Conservation (phyloP, 2,329 filamentous ascomycete species). For the Colletotrichum cuscutae region DNA sequence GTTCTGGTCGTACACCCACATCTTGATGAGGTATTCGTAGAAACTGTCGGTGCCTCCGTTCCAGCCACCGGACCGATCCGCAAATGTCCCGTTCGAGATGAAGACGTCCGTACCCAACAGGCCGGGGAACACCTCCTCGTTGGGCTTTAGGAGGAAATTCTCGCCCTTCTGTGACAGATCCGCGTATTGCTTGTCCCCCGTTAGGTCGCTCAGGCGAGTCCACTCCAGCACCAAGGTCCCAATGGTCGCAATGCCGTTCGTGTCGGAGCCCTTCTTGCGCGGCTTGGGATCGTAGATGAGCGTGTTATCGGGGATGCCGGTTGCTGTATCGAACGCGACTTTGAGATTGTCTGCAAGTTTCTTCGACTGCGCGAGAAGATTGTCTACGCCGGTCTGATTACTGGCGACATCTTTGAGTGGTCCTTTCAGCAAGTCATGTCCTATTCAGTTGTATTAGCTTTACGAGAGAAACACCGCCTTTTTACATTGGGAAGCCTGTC, state of each 20-base stretch:
- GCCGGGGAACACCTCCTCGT: slow-evolving; percentile 79
- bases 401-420: slow-evolving; percentile 64
- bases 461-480: not conserved
- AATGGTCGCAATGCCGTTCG: slow-evolving; percentile 79
- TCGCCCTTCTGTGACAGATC: slow-evolving; percentile 74
- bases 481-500: not conserved
- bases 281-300: slow-evolving; percentile 68
- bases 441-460: slow-evolving; percentile 44
- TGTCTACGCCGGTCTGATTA: slow-evolving; percentile 59
- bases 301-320: slow-evolving; percentile 78
- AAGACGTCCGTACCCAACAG: slow-evolving; percentile 76
- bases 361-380: slow-evolving; percentile 73
- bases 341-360: slow-evolving; percentile 78
- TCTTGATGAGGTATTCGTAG: slow-evolving; percentile 93
- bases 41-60: slow-evolving; percentile 81
- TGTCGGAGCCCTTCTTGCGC: slow-evolving; percentile 57
- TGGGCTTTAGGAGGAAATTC: slow-evolving; percentile 74
- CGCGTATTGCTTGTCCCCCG: slow-evolving; percentile 74
- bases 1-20: slow-evolving; percentile 81
- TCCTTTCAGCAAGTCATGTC: slow-evolving; percentile 78
- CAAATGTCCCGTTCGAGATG: slow-evolving; percentile 72
- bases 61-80: slow-evolving; percentile 78
- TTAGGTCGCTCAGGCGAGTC: slow-evolving; percentile 82
- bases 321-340: slow-evolving; percentile 81
- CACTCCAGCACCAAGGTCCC: slow-evolving; percentile 87